Evolutionary conservation across 345 rosid species (phyloP), one percentile per base, ranked within the genome.

Genomic region (Chamaenerion angustifolium): DNA sequence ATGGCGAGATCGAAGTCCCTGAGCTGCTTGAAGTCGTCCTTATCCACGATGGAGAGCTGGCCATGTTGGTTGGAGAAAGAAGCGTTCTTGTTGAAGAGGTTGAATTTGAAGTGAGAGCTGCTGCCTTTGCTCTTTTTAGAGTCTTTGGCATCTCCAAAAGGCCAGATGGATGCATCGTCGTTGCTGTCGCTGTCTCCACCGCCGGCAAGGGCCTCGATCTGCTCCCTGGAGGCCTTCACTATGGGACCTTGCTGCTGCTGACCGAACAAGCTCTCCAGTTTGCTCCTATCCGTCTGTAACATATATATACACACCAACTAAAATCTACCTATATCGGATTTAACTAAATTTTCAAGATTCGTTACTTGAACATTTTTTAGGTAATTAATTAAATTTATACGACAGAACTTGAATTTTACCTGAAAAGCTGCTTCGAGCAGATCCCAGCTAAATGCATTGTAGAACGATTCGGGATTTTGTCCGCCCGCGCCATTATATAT

Each of bases 361-460:
- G n/a, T n/a, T n/a, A n/a, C n/a, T n/a, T n/a, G n/a, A n/a, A n/a
- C n/a, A n/a, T n/a, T n/a, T n/a, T n/a, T n/a, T n/a, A n/a, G n/a
- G n/a, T n/a, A n/a, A n/a, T n/a, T n/a, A n/a, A n/a, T 49, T 8
- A 18, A 23, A 44, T 21, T 18, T 12, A 2, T 8, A 17, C 49
- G 11, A 56, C 12, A 16, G 16, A 13, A 16, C 4, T 11, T 15
- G 17, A n/a, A 9, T 13, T 37, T 11, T 37, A 72, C 87, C 50
- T 75, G 59, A 1, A 75, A 52, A 49, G 81, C 66, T 10, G 81
- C 66, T 69, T 80, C 81, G 14, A 74, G 79, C 16, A 77, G 62
- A 14, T 72, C 77, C 42, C 53, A 43, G 61, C 83, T 75, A 63
- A 80, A 77, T 44, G 67, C 60, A 0, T 25, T 52, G 62, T 46